These are phyloP conservation scores for Euphorbia lathyris DNA, from an alignment of 345 rosid species.

Conservation along the genomic window DNA sequence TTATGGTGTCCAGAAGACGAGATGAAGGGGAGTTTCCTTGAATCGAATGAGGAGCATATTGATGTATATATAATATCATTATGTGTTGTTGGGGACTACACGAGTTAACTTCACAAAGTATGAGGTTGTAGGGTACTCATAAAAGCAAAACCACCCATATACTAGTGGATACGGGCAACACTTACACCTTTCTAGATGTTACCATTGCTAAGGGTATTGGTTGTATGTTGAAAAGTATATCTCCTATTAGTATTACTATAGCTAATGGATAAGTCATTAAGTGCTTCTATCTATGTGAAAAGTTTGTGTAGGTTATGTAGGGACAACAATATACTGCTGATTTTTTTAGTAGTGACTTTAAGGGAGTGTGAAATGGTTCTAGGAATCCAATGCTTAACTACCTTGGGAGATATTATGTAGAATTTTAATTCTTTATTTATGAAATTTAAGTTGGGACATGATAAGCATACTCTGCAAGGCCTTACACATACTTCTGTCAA, in stretches of 20 bases:
- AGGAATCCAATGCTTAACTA: not conserved
- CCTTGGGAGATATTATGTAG: not conserved
- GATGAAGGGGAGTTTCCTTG: too few relatives aligned
- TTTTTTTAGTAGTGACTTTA: not conserved
- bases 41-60: too few relatives aligned
- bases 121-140: too few relatives aligned
- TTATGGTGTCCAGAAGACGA: too few relatives aligned
- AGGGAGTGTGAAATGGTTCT: not conserved
- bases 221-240: not conserved
- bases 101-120: too few relatives aligned
- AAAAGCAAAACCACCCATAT: too few relatives aligned
- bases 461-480: not conserved
- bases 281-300: not conserved
- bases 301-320: not conserved
- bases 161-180: too few relatives aligned
- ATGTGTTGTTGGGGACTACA: too few relatives aligned
- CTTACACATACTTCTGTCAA: not conserved
- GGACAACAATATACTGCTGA: not conserved
- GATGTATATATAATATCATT: too few relatives aligned
- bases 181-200: not conserved
- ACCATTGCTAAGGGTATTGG: not conserved
- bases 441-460: not conserved
- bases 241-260: not conserved
- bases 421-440: not conserved
- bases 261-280: not conserved